Base-by-base conservation (phyloP, 192 early-diverging fungal species). In the Entrophospora sp. region DNA sequence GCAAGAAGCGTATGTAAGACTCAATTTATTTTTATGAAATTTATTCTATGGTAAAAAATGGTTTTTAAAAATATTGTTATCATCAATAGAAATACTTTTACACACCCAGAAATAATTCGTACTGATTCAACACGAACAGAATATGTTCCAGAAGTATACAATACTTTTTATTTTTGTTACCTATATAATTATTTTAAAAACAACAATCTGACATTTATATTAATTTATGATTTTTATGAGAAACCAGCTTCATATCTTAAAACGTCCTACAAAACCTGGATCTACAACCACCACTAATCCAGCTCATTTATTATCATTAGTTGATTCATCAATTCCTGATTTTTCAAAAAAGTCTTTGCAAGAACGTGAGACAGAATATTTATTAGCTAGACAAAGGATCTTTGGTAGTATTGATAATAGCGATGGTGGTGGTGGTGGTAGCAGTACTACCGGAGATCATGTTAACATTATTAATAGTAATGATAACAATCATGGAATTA, bases 61-160 rank as follows among this genome's bases (percentile, higher is more conserved):
- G 20, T 37, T 46, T 46, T 10, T 8, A 36, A 20, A 2, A 8
- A 25, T 5, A 34, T 36, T 36, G 18, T 25, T 24, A 34, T 20
- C 8, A 3, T 32, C 4, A 16, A 16, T 42, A 66, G 64, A 40
- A 66, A 66, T 53, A 22, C 64, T 13, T 42, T 40, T 12, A 24
- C 20, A 18, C 64, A 55, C 16, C 51, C 51, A 13, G 49, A 53
- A 27, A 55, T 66, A 4, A 42, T 53, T 49, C 46, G 46, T 9
- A 24, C 35, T 2, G 49, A 66, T 36, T 34, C 64, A 43, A 40
- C 64, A 5, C 46, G 64, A 31, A 66, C 64, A 22, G 36, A 51
- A 53, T 66, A 66, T 22, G 64, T 53, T 24, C 64, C 64, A 51
- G 34, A 66, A 43, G 64, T 66, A 65, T 18, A 25, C n/a, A 34